Percentiles rank a stretch among this genome's conserved stretches.
Conservation (phyloP, 352 stramenopile species). For the Globisporangium spiculum region DNA sequence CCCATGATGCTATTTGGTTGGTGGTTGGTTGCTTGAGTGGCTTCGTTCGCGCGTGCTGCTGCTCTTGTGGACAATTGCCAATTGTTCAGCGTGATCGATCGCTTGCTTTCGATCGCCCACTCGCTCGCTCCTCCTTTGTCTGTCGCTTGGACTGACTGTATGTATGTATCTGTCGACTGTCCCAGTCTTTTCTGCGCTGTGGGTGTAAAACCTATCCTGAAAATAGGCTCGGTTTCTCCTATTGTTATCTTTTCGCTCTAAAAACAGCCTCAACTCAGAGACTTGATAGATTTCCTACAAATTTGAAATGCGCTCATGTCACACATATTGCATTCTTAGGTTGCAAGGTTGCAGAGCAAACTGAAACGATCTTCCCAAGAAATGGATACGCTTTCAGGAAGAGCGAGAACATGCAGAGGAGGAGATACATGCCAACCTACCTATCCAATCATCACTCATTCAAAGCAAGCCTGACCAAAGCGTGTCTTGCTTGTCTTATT, state of each 20-base stretch:
- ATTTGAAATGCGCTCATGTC: constrained; percentile 12
- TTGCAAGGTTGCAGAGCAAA: not conserved
- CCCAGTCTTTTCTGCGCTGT: constrained; percentile 3
- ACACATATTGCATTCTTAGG: not conserved
- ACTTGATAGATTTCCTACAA: constrained; percentile 9
- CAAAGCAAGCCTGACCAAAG: not conserved
- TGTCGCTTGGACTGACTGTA: constrained; percentile 1
- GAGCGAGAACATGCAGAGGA: not conserved
- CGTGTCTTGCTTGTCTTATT: not conserved
- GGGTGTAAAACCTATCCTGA: not conserved
- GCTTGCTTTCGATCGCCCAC: not conserved
- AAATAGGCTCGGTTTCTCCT: constrained; percentile 4
- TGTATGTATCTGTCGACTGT: constrained; percentile 9
- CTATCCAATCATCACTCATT: not conserved
- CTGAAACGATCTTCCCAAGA: constrained; percentile 4
- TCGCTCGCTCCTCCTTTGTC: not conserved
- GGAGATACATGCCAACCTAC: not conserved
- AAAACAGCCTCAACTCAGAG: constrained; percentile 6
- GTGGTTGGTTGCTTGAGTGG: not conserved
- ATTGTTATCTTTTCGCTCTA: constrained; percentile 3
- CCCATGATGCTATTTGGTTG: constrained; percentile 38
- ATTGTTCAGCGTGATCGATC: constrained; percentile 8
- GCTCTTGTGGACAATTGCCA: constrained; percentile 13
- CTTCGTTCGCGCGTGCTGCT: constrained; percentile 11
- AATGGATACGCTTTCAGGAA: constrained; percentile 13